Conservation (phyloP, 441 rosid genomes). For the Eruca vesicaria region DNA sequence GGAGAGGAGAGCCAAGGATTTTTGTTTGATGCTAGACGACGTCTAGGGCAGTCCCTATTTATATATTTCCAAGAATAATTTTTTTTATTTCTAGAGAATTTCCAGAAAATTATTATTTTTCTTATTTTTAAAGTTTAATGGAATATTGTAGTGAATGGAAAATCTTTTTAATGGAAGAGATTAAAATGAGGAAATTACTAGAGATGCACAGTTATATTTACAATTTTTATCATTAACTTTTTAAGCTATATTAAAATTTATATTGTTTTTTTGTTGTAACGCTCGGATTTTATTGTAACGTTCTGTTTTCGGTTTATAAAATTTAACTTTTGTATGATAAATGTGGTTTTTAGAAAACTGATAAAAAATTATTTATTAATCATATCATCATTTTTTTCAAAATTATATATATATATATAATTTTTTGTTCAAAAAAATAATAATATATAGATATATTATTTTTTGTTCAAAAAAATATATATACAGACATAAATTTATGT, state of each 20-base stretch:
- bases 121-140: neutral
- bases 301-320: neutral
- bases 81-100: no score
- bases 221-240: neutral
- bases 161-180: neutral
- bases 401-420: neutral
- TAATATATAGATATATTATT: no score
- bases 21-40: neutral
- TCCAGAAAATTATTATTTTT: neutral
- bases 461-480: no score
- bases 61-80: neutral
- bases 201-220: neutral
- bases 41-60: neutral
- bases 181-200: neutral
- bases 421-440: no score
- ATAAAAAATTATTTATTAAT: no score
- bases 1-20: neutral
- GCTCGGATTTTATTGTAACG: neutral
- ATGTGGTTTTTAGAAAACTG: neutral
- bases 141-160: neutral
- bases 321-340: neutral
- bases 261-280: neutral
- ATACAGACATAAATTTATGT: neutral
- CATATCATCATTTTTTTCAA: no score
- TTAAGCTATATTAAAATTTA: neutral